Base-by-base conservation (phyloP, 441 rosid genomes). In the Populus trichocarpa region DNA sequence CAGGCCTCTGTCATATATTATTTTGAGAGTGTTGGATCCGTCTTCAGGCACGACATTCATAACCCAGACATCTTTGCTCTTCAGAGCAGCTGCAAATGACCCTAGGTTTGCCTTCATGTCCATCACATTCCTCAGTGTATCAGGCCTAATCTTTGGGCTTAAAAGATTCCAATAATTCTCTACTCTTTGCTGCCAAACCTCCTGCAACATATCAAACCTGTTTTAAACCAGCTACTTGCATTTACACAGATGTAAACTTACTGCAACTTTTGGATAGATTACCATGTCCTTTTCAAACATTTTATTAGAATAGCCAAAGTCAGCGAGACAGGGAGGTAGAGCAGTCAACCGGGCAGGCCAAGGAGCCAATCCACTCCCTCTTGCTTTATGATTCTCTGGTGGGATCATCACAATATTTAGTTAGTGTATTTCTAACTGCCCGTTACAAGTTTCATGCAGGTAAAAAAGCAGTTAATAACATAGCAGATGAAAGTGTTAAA, bases 91-190 rank as follows among this genome's bases (percentile, higher is more conserved):
- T n/a, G 91, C 98, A 79, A 96, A 94, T 26, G 99, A 94, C 16
- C 99, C 99, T 83, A 89, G 80, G 83, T 90, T 78, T 75, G 98
- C 98, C 82, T 96, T 96, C 99, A 96, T 96, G 90, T 96, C 99
- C 97, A 96, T 92, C 81, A 96, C 23, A 82, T 96, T 96, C 88
- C 99, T 92, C 75, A 93, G 61, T 12, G 89, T 87, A 84, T 96
- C 86, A 3, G 90, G 78, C 70, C 89, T 81, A 65, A 93, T 82
- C 85, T 91, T 96, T 33, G 98, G 85, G 73, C 93, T 88, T 86
- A 96, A 78, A 67, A 94, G 87, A 76, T 89, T 87, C 98, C 95
- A 96, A 80, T 96, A 96, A 74, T 83, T 84, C 71, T 94, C 91
- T 35, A 96, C 97, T 78, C 92, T 90, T 26, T 76, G 89, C 66